A percentile compares a stretch with the other conserved stretches of the same genome.
Conservation (phyloP, 2,329 filamentous ascomycete species). For the Diaporthe caulivora region DNA sequence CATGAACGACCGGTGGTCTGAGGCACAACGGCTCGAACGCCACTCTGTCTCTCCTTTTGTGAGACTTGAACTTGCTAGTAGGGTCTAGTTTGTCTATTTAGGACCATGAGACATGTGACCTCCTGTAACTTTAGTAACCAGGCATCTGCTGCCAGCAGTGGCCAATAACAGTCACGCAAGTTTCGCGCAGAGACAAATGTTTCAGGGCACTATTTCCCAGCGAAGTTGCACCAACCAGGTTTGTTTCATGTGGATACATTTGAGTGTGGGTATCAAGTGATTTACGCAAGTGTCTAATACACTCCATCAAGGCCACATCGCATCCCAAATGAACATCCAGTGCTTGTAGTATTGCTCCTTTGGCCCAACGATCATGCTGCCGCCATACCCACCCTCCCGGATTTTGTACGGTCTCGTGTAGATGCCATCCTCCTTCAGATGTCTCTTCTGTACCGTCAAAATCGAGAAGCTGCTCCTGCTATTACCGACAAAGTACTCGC, state of each 20-base stretch:
- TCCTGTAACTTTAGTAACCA: too few species aligned
- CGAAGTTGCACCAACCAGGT: too few species aligned
- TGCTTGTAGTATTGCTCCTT: slow-evolving; percentile 60
- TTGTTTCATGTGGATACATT: not conserved
- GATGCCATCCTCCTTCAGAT: slow-evolving; percentile 54
- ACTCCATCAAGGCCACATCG: slow-evolving; percentile 54
- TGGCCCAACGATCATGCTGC: slow-evolving; percentile 57
- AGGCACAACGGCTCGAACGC: too few species aligned
- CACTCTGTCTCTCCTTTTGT: too few species aligned
- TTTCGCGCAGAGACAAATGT: too few species aligned
- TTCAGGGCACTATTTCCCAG: too few species aligned
- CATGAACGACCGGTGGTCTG: too few species aligned
- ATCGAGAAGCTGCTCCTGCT: slow-evolving; percentile 63
- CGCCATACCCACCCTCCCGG: slow-evolving; percentile 55
- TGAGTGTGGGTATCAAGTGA: not conserved
- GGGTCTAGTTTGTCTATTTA: too few species aligned
- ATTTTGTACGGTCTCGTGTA: slow-evolving; percentile 58
- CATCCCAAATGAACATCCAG: slow-evolving; percentile 63
- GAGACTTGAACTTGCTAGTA: too few species aligned
- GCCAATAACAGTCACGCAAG: too few species aligned
- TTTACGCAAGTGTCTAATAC: not conserved
- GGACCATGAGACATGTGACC: too few species aligned
- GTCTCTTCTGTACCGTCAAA: slow-evolving; percentile 58
- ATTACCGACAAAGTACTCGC: slow-evolving; percentile 57
- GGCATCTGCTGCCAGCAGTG: too few species aligned